Conservation (phyloP, 495 filamentous ascomycete genomes). For the Paragyromitra xinjiangensis region DNA sequence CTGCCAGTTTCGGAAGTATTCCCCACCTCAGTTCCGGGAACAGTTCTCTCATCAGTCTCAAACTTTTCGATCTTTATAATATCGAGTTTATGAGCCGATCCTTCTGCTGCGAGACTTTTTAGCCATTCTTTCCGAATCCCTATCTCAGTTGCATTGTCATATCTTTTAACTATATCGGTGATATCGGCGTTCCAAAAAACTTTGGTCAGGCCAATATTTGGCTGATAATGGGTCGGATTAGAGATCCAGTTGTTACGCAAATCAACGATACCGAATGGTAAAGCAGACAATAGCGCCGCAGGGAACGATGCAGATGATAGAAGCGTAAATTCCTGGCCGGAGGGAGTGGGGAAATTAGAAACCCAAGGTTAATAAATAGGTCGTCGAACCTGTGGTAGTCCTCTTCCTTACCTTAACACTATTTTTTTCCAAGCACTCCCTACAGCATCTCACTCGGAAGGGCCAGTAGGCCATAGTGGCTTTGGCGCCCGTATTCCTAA, state of each 20-base stretch:
- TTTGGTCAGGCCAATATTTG: conserved; percentile 67
- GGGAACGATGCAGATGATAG: conserved; percentile 59
- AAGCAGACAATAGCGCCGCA: conserved; percentile 66
- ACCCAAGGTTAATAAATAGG: too few species aligned
- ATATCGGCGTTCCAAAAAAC: conserved; percentile 69
- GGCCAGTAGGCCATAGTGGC: conserved; percentile 62
- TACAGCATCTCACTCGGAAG: conserved; percentile 71
- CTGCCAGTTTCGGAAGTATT: too few species aligned
- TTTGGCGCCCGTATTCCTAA: too few species aligned
- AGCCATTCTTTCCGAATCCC: conserved; percentile 76
- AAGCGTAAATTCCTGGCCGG: too few species aligned
- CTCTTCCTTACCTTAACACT: conserved; percentile 68
- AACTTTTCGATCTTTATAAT: too few species aligned
- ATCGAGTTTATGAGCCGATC: too few species aligned
- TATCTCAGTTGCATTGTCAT: conserved; percentile 67
- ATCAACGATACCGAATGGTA: conserved; percentile 73
- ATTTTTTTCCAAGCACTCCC: conserved; percentile 66
- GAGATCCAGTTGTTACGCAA: conserved; percentile 66
- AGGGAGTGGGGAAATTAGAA: too few species aligned
- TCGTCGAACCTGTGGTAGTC: neutral
- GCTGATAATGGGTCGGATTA: conserved; percentile 63
- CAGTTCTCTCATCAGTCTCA: too few species aligned
- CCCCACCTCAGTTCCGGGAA: too few species aligned
- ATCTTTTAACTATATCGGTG: conserved; percentile 65
- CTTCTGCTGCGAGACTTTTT: conserved; percentile 58